Evolutionary conservation across 208 protist genomes (phyloP), one percentile per base, ranked within the genome.

Genomic region (Acanthamoeba pearcei): DNA sequence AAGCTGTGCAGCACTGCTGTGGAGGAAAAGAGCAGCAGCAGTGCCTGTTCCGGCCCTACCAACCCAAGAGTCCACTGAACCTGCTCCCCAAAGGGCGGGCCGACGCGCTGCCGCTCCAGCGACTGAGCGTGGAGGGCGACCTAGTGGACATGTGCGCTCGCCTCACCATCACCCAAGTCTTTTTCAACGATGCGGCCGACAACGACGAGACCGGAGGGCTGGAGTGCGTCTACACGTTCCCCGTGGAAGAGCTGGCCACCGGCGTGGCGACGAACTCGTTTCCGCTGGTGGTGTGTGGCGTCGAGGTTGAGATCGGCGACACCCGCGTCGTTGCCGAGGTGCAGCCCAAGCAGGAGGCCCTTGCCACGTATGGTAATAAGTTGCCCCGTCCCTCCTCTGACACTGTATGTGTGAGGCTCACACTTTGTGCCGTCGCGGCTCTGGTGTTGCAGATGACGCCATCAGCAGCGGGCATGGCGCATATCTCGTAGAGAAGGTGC

Each of bases 381-480:
- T 38, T 2, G 35, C 35, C 35, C 46, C 46, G 46, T 49, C 3
- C 46, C 46, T 49, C 10, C 46, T 49, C 46, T 49, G 46, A 49
- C 3, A 49, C 49, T 12, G 49, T 12, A 9, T 70, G 46, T 6
- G 46, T 49, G 46, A 12, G 13, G 27, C 29, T 27, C 24, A 38
- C 68, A 46, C 15, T 76, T 10, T 15, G 32, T 12, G 15, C 68
- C 46, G 13, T 29, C 24, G n/a, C 0, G 8, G 68, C 60, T 27
- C 22, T 66, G 66, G 1, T 38, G 66, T 9, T 76, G 68, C 13
- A 76, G 68, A 95, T 32, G 49, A n/a, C 35, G 95, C 95, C 13
- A 46, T 91, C 10, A 24, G 15, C 35, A 24, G 24, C 27, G 91
- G 93, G 9, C 27, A 95, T 6, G 68, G 76, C 24, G 93, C 95